A percentile compares a stretch with the other conserved stretches of the same genome.
Evolutionary conservation across 768 basidiomycete genomes (phyloP).

Genomic region (Tulasnella sp.): DNA sequence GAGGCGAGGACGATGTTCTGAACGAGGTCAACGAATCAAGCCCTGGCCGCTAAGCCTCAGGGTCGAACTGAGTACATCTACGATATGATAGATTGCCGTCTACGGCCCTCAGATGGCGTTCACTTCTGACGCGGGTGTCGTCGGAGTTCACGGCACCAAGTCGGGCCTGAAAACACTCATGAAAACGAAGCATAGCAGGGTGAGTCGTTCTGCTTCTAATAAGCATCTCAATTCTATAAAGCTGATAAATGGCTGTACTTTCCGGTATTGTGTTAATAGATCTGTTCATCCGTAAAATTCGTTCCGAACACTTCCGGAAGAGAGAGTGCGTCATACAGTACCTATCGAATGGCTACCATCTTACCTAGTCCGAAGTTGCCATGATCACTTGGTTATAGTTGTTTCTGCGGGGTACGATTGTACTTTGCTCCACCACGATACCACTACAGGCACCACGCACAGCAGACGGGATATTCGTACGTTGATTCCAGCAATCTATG

Average conservation of each 20-base stretch:
- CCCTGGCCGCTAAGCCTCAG: slow-evolving; percentile 1
- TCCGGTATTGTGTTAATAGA: slow-evolving; percentile 25
- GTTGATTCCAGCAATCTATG: neutral
- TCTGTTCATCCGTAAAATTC: slow-evolving; percentile 60
- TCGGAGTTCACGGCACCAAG: slow-evolving; percentile 56
- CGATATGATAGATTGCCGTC: too few relatives aligned
- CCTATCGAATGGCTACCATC: too few relatives aligned
- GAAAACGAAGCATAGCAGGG: slow-evolving; percentile 53
- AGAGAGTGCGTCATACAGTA: too few relatives aligned
- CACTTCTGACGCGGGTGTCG: slow-evolving; percentile 55
- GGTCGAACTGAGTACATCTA: slow-evolving; percentile 28
- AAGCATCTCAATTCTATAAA: too few relatives aligned
- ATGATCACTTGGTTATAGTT: neutral
- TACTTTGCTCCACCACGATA: slow-evolving; percentile 57
- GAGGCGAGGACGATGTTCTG: slow-evolving; percentile 45
- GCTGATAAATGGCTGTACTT: too few relatives aligned
- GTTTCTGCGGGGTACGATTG: slow-evolving; percentile 71
- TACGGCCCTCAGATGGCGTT: slow-evolving; percentile 50
- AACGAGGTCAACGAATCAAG: slow-evolving; percentile 48
- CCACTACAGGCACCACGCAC: slow-evolving; percentile 41
- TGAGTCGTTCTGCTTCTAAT: slow-evolving; percentile 23
- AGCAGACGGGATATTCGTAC: neutral
- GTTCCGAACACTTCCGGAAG: slow-evolving; percentile 36
- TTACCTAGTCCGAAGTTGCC: too few relatives aligned
- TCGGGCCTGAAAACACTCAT: slow-evolving; percentile 38